phyloP scores from a whole-genome alignment of 1,284 basidiomycete species.

The Boletus holoroseus region DNA sequence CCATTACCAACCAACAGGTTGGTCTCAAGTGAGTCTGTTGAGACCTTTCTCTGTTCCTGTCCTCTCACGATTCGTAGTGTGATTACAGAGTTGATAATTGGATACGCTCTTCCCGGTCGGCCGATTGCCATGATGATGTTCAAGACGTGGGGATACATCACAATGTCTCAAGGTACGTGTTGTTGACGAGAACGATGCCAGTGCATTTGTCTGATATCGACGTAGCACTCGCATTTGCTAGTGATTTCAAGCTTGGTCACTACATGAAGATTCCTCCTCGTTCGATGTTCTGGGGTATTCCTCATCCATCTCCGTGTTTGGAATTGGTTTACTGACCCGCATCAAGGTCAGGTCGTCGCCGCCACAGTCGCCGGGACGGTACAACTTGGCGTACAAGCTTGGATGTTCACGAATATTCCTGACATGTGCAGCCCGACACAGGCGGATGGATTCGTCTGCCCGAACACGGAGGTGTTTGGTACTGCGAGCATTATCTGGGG shows the following conservation, averaged over 20 bases:
- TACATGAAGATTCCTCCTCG: conserved; percentile 54
- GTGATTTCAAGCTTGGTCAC: conserved; percentile 47
- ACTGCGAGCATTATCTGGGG: conserved; percentile 43
- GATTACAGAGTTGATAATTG: conserved; percentile 45
- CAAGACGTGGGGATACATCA: conserved; percentile 40
- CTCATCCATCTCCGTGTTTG: neutral
- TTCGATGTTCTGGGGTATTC: conserved; percentile 38
- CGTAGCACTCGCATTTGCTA: conserved; percentile 36
- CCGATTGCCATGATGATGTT: conserved; percentile 48
- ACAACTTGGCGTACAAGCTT: conserved; percentile 42
- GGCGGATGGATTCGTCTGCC: conserved; percentile 38
- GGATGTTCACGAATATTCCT: conserved; percentile 34
- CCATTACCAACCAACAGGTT: conserved; percentile 44
- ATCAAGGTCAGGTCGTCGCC: conserved; percentile 38
- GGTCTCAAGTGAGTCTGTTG: conserved; percentile 36
- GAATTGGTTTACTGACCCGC: neutral
- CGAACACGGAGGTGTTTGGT: conserved; percentile 36
- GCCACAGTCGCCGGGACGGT: conserved; percentile 40
- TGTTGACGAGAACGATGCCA: neutral
- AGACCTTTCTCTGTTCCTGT: neutral
- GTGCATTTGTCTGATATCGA: conserved; percentile 1
- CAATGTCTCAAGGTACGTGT: conserved; percentile 33
- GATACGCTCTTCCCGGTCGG: conserved; percentile 41
- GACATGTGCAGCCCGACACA: conserved; percentile 27
- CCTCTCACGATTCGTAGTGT: conserved; percentile 23